These are phyloP conservation scores for Lyophyllum semitale DNA, from an alignment of 768 basidiomycete genomes.

Conservation along the genomic window DNA sequence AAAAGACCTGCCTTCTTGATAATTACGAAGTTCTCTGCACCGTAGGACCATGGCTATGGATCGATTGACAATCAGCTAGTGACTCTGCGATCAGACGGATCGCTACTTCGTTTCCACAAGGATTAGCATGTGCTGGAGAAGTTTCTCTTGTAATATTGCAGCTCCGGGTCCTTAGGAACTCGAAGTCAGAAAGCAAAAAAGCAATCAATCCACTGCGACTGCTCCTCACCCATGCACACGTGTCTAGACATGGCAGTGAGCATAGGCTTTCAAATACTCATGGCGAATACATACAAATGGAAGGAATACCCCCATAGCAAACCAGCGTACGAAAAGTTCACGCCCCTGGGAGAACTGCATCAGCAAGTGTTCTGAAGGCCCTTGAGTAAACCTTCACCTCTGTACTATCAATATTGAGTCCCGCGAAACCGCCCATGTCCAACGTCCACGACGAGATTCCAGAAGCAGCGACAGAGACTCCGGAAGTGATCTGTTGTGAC, in stretches of 20 bases:
- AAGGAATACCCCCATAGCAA: conserved; percentile 37
- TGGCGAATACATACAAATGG: conserved; percentile 29
- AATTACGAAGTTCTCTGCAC: conserved; percentile 34
- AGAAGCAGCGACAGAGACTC: conserved; percentile 33
- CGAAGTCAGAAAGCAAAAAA: neutral
- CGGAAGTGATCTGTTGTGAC: conserved; percentile 35
- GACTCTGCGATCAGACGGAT: neutral
- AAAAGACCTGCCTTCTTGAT: conserved; percentile 28
- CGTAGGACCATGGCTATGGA: conserved; percentile 39
- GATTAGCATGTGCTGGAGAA: conserved; percentile 28
- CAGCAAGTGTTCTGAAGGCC: neutral
- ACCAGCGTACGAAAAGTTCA: conserved; percentile 37
- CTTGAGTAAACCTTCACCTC: conserved; percentile 13
- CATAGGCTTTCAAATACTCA: neutral
- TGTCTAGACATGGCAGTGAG: conserved; percentile 17
- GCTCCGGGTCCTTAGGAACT: conserved; percentile 20
- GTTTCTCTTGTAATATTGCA: conserved; percentile 26
- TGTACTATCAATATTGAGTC: conserved; percentile 30
- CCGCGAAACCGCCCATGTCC: conserved; percentile 37
- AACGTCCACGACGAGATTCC: conserved; percentile 39
- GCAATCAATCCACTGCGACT: neutral
- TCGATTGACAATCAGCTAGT: neutral
- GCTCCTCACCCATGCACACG: conserved; percentile 30
- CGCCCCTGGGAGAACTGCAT: conserved; percentile 20
- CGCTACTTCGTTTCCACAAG: conserved; percentile 34